Evolutionary conservation across 2,329 filamentous ascomycete species (phyloP), one percentile per base, ranked within the genome.

Genomic region (Verticillium albo-atrum): DNA sequence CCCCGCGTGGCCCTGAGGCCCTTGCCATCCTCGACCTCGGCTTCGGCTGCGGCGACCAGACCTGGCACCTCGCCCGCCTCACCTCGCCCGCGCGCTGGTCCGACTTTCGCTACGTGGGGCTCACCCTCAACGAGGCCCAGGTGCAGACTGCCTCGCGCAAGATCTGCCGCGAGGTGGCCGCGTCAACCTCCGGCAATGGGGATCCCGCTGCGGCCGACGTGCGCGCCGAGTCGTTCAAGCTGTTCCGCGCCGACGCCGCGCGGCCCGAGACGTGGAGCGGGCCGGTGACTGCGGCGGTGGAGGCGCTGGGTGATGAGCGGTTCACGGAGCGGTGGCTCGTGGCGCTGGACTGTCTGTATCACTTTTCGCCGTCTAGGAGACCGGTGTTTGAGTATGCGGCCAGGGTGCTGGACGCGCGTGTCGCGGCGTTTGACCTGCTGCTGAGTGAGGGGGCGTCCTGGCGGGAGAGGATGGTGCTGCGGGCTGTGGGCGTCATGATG

Each of bases 41-140:
- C 2, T 82, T 85, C 61, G 83, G 84, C 10, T 87, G 84, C 62
- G 84, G 84, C 32, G 82, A 86, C 63, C 84, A 86, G 67, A 82
- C 77, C 0, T 67, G 80, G 23, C 76, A 80, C 58, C 64, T 85
- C 26, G 74, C 71, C 2, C 68, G 67, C 12, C 65, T 71, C 26
- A 61, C 70, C 4, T 56, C 63, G 20, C 47, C 64, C 4, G 57
- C 56, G 2, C 56, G 62, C 34, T 68, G 68, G 61, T 56, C 59
- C 27, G 59, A 65, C 14, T 74, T 79, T 58, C 71, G 70, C 32
- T 86, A 86, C 63, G 71, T 84, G 3, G 83, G 83, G 0, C 77
- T 86, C 35, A 85, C 82, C 0, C 67, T 83, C 4, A 76, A 82
- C 53, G 65, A 69, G 9, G 66, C 71, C 0, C 83, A 85, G 65